Evolutionary conservation across 2,329 filamentous ascomycete species (phyloP).

Genomic region (Neopestalotiopsis sp.): DNA sequence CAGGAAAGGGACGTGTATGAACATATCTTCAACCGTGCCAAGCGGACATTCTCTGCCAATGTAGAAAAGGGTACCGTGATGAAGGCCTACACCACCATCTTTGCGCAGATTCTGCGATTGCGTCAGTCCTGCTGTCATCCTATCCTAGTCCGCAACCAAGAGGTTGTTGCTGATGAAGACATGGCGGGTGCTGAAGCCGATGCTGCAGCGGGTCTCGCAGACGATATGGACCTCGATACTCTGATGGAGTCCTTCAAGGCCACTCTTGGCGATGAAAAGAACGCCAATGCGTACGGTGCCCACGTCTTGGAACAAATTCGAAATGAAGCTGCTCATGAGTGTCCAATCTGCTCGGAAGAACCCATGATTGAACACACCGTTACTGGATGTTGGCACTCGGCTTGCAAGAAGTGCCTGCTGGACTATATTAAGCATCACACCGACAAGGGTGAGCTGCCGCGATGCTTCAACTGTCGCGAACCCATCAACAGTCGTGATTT

Average conservation of each 20-base stretch:
- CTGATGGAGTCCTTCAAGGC: slow-evolving; percentile 85
- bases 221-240: slow-evolving; percentile 93
- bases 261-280: slow-evolving; percentile 64
- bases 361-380: slow-evolving; percentile 95
- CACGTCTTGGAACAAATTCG: slow-evolving; percentile 91
- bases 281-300: slow-evolving; percentile 78
- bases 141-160: slow-evolving; percentile 82
- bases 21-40: slow-evolving; percentile 83
- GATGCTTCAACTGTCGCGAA: slow-evolving; percentile 91
- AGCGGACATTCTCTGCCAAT: slow-evolving; percentile 83
- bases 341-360: slow-evolving; percentile 93
- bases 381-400: slow-evolving; percentile 96
- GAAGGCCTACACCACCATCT: slow-evolving; percentile 96
- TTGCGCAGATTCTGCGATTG: slow-evolving; percentile 91
- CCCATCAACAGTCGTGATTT: slow-evolving; percentile 82
- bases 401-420: slow-evolving; percentile 91
- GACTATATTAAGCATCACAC: slow-evolving; percentile 88
- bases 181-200: slow-evolving; percentile 81
- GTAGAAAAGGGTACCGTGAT: slow-evolving; percentile 90
- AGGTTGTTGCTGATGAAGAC: slow-evolving; percentile 85
- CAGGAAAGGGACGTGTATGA: slow-evolving; percentile 92
- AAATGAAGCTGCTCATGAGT: slow-evolving; percentile 86
- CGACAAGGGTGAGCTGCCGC: slow-evolving; percentile 75
- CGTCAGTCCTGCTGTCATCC: slow-evolving; percentile 96
- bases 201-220: slow-evolving; percentile 79